Conservation (phyloP, 148 eudicot genomes). For the Persicaria maculosa region DNA sequence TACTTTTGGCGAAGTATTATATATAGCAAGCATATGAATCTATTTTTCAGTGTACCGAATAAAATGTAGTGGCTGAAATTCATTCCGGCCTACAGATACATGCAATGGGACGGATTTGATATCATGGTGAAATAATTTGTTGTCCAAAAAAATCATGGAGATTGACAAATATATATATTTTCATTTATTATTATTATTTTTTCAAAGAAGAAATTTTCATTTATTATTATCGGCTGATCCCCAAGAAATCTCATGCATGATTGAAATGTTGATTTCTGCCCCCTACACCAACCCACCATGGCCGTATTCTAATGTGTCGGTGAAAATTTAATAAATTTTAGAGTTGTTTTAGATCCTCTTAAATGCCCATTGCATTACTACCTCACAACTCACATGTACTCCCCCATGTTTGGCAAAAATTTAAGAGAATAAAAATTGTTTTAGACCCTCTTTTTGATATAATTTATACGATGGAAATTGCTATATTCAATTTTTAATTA, state of each 20-base stretch:
- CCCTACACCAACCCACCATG: slow-evolving; percentile 1
- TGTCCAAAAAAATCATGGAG: background rate
- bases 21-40: no score
- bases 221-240: background rate
- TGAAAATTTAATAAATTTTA: background rate
- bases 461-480: no score
- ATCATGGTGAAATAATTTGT: background rate
- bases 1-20: no score
- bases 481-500: no score
- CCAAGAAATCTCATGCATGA: background rate
- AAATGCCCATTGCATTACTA: background rate
- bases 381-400: background rate
- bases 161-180: background rate
- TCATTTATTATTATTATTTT: background rate
- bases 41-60: no score
- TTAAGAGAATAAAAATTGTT: no score
- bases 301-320: background rate
- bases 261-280: slow-evolving; percentile 1
- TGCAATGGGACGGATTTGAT: background rate
- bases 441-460: no score
- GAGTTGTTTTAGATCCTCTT: background rate
- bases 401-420: background rate
- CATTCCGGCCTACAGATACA: no score
- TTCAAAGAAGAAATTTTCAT: background rate
- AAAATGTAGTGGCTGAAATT: no score